These are phyloP conservation scores for Hordeum pubiflorum DNA, from an alignment of 202 grass and related monocot genomes.

Conservation along the genomic window DNA sequence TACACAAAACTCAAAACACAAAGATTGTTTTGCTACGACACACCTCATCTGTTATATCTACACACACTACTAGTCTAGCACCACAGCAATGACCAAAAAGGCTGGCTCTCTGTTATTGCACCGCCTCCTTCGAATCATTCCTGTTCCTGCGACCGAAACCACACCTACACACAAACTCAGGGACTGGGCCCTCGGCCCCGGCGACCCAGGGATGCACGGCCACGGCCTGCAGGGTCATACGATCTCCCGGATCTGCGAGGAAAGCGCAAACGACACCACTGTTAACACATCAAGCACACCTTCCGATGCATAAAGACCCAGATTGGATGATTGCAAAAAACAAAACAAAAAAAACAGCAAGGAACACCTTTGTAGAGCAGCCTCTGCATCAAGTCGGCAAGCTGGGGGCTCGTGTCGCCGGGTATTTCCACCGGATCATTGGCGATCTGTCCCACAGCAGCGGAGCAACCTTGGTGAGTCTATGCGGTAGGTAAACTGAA, in stretches of 20 bases:
- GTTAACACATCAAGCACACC: background rate
- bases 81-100: background rate
- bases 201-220: conserved; percentile 78
- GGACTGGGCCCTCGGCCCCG: conserved; percentile 50
- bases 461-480: background rate
- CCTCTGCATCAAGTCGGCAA: background rate
- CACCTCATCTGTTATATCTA: conserved; percentile 29
- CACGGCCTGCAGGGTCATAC: conserved; percentile 53
- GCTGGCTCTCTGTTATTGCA: conserved; percentile 19
- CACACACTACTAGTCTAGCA: conserved; percentile 4
- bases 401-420: background rate
- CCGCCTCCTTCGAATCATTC: background rate
- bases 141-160: conserved; percentile 38
- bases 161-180: conserved; percentile 58
- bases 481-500: background rate
- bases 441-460: background rate
- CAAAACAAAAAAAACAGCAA: background rate
- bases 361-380: background rate
- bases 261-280: conserved; percentile 12
- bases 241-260: conserved; percentile 54
- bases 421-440: background rate
- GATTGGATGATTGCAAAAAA: background rate
- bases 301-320: background rate
- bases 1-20: conserved; percentile 13
- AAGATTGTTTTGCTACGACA: conserved; percentile 8